Base-by-base conservation (phyloP, 345 rosid genomes). In the Kandelia obovata region DNA sequence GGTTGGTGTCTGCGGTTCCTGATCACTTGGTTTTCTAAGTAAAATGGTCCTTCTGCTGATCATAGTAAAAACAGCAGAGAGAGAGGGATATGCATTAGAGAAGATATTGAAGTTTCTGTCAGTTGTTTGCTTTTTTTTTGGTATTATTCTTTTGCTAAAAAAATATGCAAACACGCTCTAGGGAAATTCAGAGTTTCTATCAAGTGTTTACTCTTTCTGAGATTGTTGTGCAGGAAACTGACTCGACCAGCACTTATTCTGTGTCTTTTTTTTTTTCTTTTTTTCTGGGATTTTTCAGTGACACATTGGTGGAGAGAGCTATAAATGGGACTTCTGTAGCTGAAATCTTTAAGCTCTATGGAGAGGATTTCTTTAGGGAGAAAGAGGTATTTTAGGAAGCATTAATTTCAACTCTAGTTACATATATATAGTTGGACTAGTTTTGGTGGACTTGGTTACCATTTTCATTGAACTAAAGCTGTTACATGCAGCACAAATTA, bases 321-420 rank as follows among this genome's bases (percentile, higher is more conserved):
- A 77, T 80, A 32, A 75, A 80, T 59, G 97, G 90, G 76, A 80
- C 83, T 37, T 68, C 96, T 20, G 93, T 95, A 20, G 83, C 97
- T 73, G 92, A 92, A 70, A 88, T 95, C 15, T 95, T 95, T 78
- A 81, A 83, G 77, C 85, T 78, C 25, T 83, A 87, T 61, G 97
- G 99, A 64, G 99, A 95, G 66, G 82, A 74, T 37, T 89, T 83
- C 82, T 92, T 95, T 80, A 86, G 99, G 77, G 81, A 82, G n/a
- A 92, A 86, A 72, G 99, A 95, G 99, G 99, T 88, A 75, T 8
- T 71, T 43, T 43, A 23, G 39, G 43, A 58, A 68, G 39, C 46
- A 49, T 39, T 55, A 15, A 43, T 43, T 43, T 43, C 49, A 43
- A 43, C 17, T 43, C 5, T 43, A 13, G 49, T 11, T 13, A 13